Evolutionary conservation across 2,329 filamentous ascomycete species (phyloP), one percentile per base, ranked within the genome.

Genomic region (Amylocarpus encephaloides): DNA sequence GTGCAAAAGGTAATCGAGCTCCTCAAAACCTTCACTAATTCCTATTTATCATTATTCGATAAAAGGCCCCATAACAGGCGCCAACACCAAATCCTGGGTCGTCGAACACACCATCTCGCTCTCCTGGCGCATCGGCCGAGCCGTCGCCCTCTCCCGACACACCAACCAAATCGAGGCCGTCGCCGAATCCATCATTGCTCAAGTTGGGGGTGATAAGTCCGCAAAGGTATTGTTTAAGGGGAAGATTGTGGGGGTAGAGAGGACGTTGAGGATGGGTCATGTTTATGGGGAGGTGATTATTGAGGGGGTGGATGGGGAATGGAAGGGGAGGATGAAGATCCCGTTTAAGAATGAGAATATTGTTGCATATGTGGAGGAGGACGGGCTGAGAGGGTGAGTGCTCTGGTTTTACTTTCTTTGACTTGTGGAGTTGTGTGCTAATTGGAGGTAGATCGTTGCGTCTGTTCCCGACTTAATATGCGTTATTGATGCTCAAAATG

Each of bases 301-400:
- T 19, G 22, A 15, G 9, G 43, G 18, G n/a, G 33, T 12, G 15
- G 22, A n/a, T n/a, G n/a, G n/a, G n/a, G n/a, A n/a, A n/a, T n/a
- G 34, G 19, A 47, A 47, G 22, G 12, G 16, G 19, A 47, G 11
- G 35, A 29, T 47, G 22, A 0, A 79, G 62, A 82, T 87, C 44
- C 82, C 83, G 0, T 86, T 86, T 71, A 86, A 86, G 68, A 87
- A 87, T 64, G 83, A 88, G 62, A 87, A 86, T 59, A 83, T 87
- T 42, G 77, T 77, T 13, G 82, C 78, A 0, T 35, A 40, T 15
- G 11, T 16, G 15, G 53, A 54, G 39, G 13, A 10, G 18, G 29
- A 44, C 5, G 41, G 34, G 11, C 12, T 12, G 19, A 59, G 12
- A 26, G 10, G 26, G 43, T 29, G 36, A 46, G 43, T 22, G 18